Evolutionary conservation across 225 moss, liverwort and hornwort species (phyloP).

Genomic region (Thuidium tamariscinum): DNA sequence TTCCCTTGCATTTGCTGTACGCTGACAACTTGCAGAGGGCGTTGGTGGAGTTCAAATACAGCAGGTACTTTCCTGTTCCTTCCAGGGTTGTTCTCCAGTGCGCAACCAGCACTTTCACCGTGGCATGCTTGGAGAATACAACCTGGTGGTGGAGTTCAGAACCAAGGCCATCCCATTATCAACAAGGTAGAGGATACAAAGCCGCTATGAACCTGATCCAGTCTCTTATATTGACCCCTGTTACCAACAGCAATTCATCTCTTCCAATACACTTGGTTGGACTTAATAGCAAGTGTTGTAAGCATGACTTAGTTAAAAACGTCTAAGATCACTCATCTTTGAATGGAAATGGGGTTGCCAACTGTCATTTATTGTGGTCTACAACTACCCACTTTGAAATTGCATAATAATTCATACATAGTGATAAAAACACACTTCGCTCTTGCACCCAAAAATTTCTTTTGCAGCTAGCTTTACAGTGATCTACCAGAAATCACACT

Average conservation of each 20-base stretch:
- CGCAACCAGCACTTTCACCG: constrained; percentile 46
- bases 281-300: neutral
- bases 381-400: neutral
- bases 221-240: neutral
- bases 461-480: neutral
- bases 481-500: neutral
- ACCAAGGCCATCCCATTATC: neutral
- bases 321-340: neutral
- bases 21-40: constrained; percentile 34
- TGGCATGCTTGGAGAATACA: constrained; percentile 48
- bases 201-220: neutral
- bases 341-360: neutral
- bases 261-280: neutral
- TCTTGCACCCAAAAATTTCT: neutral
- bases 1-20: constrained; percentile 36
- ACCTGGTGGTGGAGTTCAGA: constrained; percentile 21
- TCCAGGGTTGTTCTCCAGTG: constrained; percentile 16
- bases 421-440: neutral
- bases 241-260: neutral
- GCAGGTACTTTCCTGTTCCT: constrained; percentile 36
- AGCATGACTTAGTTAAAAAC: neutral
- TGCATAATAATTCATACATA: neutral
- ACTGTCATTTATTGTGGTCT: neutral
- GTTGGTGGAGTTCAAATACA: constrained; percentile 30
- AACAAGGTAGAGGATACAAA: neutral